Conservation (phyloP, 768 basidiomycete species). For the Pleurotus cornucopiae region DNA sequence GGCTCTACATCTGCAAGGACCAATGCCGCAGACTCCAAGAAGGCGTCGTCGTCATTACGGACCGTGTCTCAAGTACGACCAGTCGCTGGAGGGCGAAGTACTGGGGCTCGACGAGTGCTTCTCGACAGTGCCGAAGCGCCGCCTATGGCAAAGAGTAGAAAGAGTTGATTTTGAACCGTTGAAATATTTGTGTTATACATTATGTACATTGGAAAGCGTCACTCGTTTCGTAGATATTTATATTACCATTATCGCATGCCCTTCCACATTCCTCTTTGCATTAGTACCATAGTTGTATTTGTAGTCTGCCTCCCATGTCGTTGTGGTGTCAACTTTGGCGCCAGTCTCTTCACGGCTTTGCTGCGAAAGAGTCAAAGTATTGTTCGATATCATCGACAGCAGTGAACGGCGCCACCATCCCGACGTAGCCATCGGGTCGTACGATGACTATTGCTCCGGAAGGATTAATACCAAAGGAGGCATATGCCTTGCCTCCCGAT, state of each 20-base stretch:
- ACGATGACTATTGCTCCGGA: conserved; percentile 50
- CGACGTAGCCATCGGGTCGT: conserved; percentile 66
- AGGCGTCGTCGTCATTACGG: conserved; percentile 4
- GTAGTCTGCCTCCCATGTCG: background rate
- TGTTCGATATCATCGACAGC: conserved; percentile 31
- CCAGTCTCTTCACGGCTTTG: background rate
- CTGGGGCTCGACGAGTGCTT: conserved; percentile 62
- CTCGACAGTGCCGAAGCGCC: conserved; percentile 67
- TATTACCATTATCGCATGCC: background rate
- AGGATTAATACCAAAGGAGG: conserved; percentile 46
- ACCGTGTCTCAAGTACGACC: conserved; percentile 22
- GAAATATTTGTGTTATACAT: no score
- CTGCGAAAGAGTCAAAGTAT: conserved; percentile 34
- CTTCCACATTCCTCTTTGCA: background rate
- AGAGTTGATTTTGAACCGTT: conserved; percentile 28
- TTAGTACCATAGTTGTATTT: background rate
- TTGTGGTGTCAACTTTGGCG: background rate
- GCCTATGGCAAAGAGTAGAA: conserved; percentile 42
- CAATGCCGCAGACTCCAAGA: background rate
- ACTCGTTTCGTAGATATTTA: background rate
- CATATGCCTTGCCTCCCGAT: conserved; percentile 52
- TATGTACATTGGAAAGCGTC: background rate
- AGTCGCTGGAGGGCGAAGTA: conserved; percentile 23
- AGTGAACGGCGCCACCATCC: conserved; percentile 46
- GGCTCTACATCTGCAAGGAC: conserved; percentile 12